Percentiles rank a stretch among this genome's conserved stretches.
Conservation (phyloP, 2,329 filamentous ascomycete species). For the Lecanicillium sp. region DNA sequence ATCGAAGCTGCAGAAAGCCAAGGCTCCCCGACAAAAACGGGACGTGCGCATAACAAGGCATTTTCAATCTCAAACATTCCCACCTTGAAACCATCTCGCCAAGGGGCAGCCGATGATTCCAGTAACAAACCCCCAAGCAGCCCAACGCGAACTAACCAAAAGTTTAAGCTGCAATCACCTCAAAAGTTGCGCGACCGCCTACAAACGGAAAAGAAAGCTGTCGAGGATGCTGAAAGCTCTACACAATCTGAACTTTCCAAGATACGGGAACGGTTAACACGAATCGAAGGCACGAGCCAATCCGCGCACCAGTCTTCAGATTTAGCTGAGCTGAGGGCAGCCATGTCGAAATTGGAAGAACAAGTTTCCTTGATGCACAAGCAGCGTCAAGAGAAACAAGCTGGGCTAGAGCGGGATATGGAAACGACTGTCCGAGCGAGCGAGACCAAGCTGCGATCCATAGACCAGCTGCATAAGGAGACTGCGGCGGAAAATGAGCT, state of each 20-base stretch:
- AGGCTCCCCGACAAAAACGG: constrained; percentile 18
- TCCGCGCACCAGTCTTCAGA: constrained; percentile 29
- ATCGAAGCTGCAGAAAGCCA: constrained; percentile 11
- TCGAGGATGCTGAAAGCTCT: constrained; percentile 59
- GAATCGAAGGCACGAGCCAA: constrained; percentile 33
- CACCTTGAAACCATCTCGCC: constrained; percentile 34
- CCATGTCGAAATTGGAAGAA: not conserved
- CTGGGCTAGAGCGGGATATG: constrained; percentile 60
- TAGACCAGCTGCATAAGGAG: constrained; percentile 86
- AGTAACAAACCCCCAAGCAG: constrained; percentile 13
- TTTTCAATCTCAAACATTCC: constrained; percentile 48
- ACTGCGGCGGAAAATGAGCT: constrained; percentile 86
- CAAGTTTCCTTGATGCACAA: constrained; percentile 32
- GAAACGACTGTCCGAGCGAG: constrained; percentile 62
- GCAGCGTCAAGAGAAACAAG: constrained; percentile 52
- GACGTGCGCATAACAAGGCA: constrained; percentile 35
- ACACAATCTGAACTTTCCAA: constrained; percentile 69
- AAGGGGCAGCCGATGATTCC: constrained; percentile 17
- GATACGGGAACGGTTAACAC: constrained; percentile 72
- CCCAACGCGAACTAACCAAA: constrained; percentile 26
- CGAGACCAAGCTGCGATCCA: constrained; percentile 69
- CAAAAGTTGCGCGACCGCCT: constrained; percentile 78
- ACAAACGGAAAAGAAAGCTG: constrained; percentile 68
- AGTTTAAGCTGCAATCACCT: constrained; percentile 60
- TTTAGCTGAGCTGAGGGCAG: constrained; percentile 15